These are phyloP conservation scores for Vaccinium vitisidaea DNA, from an alignment of 148 eudicot species.

Conservation along the genomic window DNA sequence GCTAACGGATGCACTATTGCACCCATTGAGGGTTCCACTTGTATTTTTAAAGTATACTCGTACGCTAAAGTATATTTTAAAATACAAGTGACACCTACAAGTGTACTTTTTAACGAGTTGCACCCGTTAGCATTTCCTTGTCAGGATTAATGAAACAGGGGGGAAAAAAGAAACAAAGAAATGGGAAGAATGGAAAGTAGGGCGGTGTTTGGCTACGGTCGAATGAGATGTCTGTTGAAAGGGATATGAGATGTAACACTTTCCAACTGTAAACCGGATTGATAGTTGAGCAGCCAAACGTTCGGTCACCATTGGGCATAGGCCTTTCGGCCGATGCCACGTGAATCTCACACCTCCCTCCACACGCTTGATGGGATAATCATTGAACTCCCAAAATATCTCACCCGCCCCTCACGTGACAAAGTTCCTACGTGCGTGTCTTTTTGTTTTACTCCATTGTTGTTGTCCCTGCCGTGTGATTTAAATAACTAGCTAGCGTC, in stretches of 20 bases:
- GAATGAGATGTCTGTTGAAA: not conserved
- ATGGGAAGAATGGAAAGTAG: not conserved
- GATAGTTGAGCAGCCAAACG: constrained; percentile 28
- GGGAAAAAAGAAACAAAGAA: not conserved
- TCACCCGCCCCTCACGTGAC: constrained; percentile 22
- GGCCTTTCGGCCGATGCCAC: constrained; percentile 27
- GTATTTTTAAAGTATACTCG: too few species aligned
- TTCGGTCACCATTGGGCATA: constrained; percentile 12
- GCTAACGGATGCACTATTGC: too few species aligned
- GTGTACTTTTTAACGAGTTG: too few species aligned
- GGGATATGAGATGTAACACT: too few species aligned
- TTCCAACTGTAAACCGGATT: constrained; percentile 12
- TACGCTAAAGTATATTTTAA: too few species aligned
- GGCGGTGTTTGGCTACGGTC: not conserved
- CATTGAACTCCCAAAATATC: constrained; percentile 16
- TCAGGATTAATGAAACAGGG: too few species aligned
- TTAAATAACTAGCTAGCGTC: too few species aligned
- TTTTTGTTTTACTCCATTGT: not conserved
- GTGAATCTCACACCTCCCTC: constrained; percentile 37
- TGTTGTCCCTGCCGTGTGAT: too few species aligned
- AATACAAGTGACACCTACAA: too few species aligned
- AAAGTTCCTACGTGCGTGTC: not conserved
- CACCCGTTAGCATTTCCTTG: too few species aligned
- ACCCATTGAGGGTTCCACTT: too few species aligned
- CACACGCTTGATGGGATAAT: constrained; percentile 28